Percentiles rank a stretch among this genome's conserved stretches.
Conservation (phyloP, 140 eudicot species). For the Erigeron philadelphicus region DNA sequence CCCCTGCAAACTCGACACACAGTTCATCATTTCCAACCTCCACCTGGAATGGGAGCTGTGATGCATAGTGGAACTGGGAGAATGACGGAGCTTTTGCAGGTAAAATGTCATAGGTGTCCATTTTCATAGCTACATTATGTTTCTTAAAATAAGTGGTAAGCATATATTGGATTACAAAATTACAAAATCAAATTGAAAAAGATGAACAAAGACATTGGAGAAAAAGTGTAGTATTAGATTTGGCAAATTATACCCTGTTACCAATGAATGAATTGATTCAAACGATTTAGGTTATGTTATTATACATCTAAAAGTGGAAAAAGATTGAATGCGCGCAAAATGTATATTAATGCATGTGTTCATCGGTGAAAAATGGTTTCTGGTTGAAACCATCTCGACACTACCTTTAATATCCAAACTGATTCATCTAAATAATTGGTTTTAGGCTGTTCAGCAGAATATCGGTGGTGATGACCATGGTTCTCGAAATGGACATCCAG, state of each 20-base stretch:
- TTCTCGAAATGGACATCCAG: conserved; percentile 30
- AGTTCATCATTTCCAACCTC: conserved; percentile 31
- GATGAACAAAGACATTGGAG: background rate
- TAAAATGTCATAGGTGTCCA: conserved; percentile 17
- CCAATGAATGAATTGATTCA: background rate
- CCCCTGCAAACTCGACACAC: conserved; percentile 50
- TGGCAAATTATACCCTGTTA: background rate
- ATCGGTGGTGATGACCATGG: conserved; percentile 44
- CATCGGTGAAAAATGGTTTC: background rate
- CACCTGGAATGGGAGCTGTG: conserved; percentile 35
- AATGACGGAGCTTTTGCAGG: conserved; percentile 90
- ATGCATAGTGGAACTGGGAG: conserved; percentile 54
- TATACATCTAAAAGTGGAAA: background rate
- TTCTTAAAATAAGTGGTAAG: background rate
- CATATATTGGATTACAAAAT: background rate
- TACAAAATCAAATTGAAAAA: background rate
- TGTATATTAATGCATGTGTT: background rate
- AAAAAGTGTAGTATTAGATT: background rate
- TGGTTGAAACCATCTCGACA: background rate
- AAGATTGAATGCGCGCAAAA: background rate
- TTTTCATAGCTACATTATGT: background rate
- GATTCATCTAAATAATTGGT: background rate
- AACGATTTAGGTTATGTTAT: background rate
- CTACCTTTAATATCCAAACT: background rate
- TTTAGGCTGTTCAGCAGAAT: conserved; percentile 82